Percentiles rank a stretch among this genome's conserved stretches.
Conservation (phyloP, 345 rosid species). For the Euclidium syriacum region DNA sequence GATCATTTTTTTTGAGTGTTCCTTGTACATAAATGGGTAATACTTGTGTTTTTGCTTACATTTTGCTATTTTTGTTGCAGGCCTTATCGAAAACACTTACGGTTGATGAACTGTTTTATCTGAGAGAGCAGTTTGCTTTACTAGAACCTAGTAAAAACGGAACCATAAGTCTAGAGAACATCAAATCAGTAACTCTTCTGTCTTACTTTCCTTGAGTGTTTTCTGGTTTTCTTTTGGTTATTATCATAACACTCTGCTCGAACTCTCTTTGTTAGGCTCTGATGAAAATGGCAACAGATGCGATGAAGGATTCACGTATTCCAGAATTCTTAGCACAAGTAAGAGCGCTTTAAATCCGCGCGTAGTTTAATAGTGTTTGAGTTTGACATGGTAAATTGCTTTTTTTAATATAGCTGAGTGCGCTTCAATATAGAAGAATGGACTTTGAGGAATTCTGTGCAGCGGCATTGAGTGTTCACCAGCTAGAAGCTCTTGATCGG, state of each 20-base stretch:
- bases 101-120: slow-evolving; percentile 68
- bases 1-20: not conserved
- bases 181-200: slow-evolving; percentile 44
- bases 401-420: slow-evolving; percentile 48
- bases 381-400: not conserved
- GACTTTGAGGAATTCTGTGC: slow-evolving; percentile 94
- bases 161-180: slow-evolving; percentile 65
- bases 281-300: slow-evolving; percentile 84
- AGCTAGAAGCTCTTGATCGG: slow-evolving; percentile 81
- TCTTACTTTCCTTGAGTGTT: not conserved
- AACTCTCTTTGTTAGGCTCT: slow-evolving; percentile 54
- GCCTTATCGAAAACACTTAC: slow-evolving; percentile 87
- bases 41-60: slow-evolving; percentile 14
- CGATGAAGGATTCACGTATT: slow-evolving; percentile 84
- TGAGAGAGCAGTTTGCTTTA: slow-evolving; percentile 80
- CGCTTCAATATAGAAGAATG: slow-evolving; percentile 89
- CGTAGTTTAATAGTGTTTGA: not conserved
- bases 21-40: not conserved
- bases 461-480: slow-evolving; percentile 80
- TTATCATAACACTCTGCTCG: not conserved
- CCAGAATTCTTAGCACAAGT: slow-evolving; percentile 88
- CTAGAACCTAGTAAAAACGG: slow-evolving; percentile 84
- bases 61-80: slow-evolving; percentile 38
- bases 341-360: slow-evolving; percentile 19
- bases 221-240: not conserved